Evolutionary conservation across 202 grass and related monocot species (phyloP).

Genomic region (Eragrostis tef): DNA sequence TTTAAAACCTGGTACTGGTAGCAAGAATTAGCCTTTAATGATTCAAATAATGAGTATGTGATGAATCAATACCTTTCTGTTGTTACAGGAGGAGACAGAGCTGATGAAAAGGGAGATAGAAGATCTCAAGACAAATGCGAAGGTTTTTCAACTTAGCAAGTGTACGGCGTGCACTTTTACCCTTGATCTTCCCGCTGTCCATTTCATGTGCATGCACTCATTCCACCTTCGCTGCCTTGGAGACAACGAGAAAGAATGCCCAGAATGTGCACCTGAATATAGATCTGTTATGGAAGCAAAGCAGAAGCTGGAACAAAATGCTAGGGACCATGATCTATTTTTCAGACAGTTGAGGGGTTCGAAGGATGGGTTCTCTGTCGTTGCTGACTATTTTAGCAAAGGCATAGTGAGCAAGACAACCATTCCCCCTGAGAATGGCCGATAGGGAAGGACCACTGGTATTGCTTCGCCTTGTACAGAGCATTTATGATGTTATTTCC

Average conservation of each 20-base stretch:
- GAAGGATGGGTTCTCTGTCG: conserved; percentile 84
- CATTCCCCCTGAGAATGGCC: conserved; percentile 46
- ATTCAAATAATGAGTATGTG: conserved; percentile 11
- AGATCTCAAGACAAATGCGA: conserved; percentile 86
- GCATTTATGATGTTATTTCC: conserved; percentile 36
- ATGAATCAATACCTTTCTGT: neutral
- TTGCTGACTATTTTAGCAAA: conserved; percentile 96
- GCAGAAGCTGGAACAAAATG: conserved; percentile 79
- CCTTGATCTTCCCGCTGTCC: conserved; percentile 91
- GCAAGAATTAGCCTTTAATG: conserved; percentile 9
- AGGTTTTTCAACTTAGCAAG: conserved; percentile 96
- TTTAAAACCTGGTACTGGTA: conserved; percentile 15
- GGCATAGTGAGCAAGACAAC: conserved; percentile 85
- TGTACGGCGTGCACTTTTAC: conserved; percentile 88
- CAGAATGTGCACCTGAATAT: conserved; percentile 69
- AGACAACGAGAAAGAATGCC: conserved; percentile 97
- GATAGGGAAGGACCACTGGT: conserved; percentile 35
- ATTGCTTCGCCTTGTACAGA: conserved; percentile 35
- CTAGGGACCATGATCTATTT: conserved; percentile 79
- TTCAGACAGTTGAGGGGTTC: conserved; percentile 83
- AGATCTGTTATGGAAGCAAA: conserved; percentile 84
- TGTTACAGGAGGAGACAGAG: conserved; percentile 68
- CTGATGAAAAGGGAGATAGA: conserved; percentile 87
- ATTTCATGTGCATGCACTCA: conserved; percentile 99
- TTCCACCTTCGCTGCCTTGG: conserved; percentile 93